These are phyloP conservation scores for Russula sp. DNA, from an alignment of 768 basidiomycete genomes.

Conservation along the genomic window DNA sequence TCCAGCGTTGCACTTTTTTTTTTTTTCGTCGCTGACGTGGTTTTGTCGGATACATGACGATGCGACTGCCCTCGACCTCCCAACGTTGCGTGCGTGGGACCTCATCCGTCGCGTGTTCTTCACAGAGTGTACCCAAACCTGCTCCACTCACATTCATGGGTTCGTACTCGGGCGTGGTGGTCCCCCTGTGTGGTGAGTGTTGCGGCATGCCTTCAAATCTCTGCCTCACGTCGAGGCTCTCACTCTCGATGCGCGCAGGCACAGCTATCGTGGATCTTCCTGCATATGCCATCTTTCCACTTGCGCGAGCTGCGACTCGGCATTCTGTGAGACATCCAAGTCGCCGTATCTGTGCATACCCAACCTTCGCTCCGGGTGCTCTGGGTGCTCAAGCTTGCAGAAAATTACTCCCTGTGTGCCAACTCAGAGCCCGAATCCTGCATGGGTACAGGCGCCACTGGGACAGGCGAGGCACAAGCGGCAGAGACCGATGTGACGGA, in stretches of 20 bases:
- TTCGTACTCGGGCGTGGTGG: slow-evolving; percentile 26
- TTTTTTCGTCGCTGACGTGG: too few relatives aligned
- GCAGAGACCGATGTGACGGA: neutral
- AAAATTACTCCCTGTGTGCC: slow-evolving; percentile 1
- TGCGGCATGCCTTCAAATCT: slow-evolving; percentile 39
- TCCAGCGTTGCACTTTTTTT: too few relatives aligned
- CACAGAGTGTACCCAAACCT: too few relatives aligned
- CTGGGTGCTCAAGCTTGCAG: slow-evolving; percentile 25
- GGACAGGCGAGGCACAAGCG: neutral
- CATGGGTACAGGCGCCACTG: neutral
- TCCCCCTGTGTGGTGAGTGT: slow-evolving; percentile 38
- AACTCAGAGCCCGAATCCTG: neutral
- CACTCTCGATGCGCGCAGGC: slow-evolving; percentile 31
- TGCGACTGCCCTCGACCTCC: too few relatives aligned
- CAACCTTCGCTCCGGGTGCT: slow-evolving; percentile 41
- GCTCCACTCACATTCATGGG: slow-evolving; percentile 35
- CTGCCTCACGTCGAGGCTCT: slow-evolving; percentile 44
- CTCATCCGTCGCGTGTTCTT: too few relatives aligned
- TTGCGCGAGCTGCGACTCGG: slow-evolving; percentile 45
- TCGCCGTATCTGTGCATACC: slow-evolving; percentile 43
- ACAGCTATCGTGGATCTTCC: slow-evolving; percentile 41
- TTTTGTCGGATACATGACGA: too few relatives aligned
- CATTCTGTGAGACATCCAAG: slow-evolving; percentile 43
- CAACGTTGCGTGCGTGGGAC: too few relatives aligned
- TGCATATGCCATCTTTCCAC: slow-evolving; percentile 38